Evolutionary conservation across 768 basidiomycete genomes (phyloP).

Genomic region (Pleurotus tuber-regium): DNA sequence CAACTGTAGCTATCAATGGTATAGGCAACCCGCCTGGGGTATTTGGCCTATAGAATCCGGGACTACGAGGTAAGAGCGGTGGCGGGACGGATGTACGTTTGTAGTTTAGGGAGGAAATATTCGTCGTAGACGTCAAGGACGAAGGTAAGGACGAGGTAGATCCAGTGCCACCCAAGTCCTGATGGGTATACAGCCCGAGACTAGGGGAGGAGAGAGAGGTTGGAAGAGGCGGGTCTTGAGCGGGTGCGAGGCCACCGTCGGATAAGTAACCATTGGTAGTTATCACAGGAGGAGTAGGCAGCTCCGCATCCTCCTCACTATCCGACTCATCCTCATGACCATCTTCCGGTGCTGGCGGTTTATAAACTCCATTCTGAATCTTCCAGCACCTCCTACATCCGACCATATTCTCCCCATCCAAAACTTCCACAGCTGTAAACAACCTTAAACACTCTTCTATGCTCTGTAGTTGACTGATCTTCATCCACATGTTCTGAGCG

Average conservation of each 20-base stretch:
- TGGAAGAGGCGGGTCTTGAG: constrained; percentile 25
- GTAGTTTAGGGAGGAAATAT: background rate
- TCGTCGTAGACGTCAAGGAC: constrained; percentile 15
- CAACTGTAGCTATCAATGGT: constrained; percentile 53
- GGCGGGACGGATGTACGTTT: background rate
- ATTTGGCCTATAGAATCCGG: constrained; percentile 4
- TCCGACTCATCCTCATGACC: constrained; percentile 28
- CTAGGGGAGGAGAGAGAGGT: constrained; percentile 40
- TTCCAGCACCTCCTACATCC: constrained; percentile 96
- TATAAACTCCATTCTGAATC: constrained; percentile 67
- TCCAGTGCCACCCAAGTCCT: constrained; percentile 23
- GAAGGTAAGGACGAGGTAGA: constrained; percentile 42
- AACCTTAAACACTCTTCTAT: constrained; percentile 79
- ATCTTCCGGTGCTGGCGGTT: constrained; percentile 18
- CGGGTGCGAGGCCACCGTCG: constrained; percentile 17
- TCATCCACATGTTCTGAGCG: constrained; percentile 41
- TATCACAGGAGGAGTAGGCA: background rate
- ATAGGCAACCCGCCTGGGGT: constrained; percentile 45
- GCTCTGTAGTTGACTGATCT: constrained; percentile 48
- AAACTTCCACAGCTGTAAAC: constrained; percentile 91
- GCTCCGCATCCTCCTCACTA: constrained; percentile 26
- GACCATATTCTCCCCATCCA: constrained; percentile 94
- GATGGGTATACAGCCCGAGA: constrained; percentile 30
- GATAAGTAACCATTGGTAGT: background rate
- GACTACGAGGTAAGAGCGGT: constrained; percentile 5